phyloP scores from a whole-genome alignment of 2,329 filamentous ascomycete genomes.

The Paraconiothyrium brasiliense region DNA sequence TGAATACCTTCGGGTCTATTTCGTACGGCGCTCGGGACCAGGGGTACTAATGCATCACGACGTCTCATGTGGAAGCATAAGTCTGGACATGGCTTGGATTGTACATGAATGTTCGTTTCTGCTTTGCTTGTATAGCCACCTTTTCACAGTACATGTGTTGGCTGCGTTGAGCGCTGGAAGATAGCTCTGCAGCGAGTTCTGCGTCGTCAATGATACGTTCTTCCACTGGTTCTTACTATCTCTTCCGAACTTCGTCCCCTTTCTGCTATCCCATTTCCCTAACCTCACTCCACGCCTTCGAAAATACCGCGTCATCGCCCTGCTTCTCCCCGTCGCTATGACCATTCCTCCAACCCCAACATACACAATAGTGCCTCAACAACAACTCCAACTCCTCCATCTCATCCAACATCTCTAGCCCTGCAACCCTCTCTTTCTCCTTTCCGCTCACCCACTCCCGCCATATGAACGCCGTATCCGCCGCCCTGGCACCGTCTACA shows the following conservation, averaged over 20 bases:
- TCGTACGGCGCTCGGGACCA: background rate
- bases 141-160: background rate
- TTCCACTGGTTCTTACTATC: background rate
- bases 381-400: constrained; percentile 92
- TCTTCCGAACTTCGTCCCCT: too few species aligned
- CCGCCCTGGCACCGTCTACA: constrained; percentile 61
- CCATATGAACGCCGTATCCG: constrained; percentile 77
- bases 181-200: background rate
- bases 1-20: background rate
- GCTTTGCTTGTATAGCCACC: background rate
- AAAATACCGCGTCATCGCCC: constrained; percentile 34
- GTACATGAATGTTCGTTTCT: background rate
- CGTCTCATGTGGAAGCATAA: background rate
- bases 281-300: constrained; percentile 44
- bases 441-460: constrained; percentile 72
- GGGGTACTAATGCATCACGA: background rate
- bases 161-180: too few species aligned
- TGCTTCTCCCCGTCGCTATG: constrained; percentile 24
- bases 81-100: background rate
- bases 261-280: constrained; percentile 19
- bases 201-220: background rate
- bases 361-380: constrained; percentile 87
- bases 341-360: constrained; percentile 81
- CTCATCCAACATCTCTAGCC: constrained; percentile 89
- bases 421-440: constrained; percentile 83